Conservation (phyloP, 345 rosid genomes). For the Ailanthus altissimus region DNA sequence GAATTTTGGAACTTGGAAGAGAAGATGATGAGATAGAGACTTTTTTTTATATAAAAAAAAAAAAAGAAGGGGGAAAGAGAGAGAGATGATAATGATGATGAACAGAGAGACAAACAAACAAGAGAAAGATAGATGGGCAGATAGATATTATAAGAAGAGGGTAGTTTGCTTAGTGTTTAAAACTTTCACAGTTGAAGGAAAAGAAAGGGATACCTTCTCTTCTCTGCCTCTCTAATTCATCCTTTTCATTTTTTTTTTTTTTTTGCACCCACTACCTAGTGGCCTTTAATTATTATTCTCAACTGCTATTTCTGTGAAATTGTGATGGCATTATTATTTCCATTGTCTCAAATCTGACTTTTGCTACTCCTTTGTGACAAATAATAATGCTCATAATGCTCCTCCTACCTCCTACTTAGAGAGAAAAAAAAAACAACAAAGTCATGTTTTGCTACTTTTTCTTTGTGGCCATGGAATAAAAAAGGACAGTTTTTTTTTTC, state of each 20-base stretch:
- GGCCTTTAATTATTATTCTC: constrained; percentile 21
- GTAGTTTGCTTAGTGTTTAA: constrained; percentile 44
- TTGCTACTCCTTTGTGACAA: background rate
- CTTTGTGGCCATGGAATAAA: background rate
- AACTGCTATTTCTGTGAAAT: background rate
- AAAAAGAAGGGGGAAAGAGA: background rate
- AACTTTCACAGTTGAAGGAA: constrained; percentile 38
- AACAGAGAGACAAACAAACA: background rate
- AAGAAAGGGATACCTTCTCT: constrained; percentile 54
- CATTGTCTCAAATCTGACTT: background rate
- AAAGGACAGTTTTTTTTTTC: no score
- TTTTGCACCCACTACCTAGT: constrained; percentile 3
- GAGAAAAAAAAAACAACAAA: background rate
- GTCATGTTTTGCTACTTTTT: background rate
- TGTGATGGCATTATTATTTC: background rate
- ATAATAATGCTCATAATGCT: background rate
- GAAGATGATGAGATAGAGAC: constrained; percentile 15
- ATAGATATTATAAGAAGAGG: background rate
- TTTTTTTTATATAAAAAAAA: constrained; percentile 8
- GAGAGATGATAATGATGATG: background rate
- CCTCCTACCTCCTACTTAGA: background rate
- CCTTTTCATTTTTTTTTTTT: constrained; percentile 4
- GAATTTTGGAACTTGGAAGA: constrained; percentile 24
- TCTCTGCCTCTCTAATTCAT: constrained; percentile 18
- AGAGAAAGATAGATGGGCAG: background rate